phyloP scores from a whole-genome alignment of 2,329 filamentous ascomycete genomes.

The Scedosporium dehoogii region DNA sequence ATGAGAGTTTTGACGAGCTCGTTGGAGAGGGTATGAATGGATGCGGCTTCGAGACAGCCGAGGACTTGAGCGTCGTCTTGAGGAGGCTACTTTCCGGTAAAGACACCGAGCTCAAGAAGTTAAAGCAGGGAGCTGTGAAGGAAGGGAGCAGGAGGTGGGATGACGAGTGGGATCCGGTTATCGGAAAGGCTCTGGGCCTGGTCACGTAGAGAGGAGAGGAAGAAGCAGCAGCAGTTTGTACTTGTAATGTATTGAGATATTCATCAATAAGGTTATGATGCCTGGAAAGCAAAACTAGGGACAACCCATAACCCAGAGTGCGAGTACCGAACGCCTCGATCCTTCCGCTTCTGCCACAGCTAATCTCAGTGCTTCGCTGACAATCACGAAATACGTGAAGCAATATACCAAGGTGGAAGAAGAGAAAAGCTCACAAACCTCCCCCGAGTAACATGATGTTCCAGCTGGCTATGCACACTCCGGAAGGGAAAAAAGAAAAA shows the following conservation, averaged over 20 bases:
- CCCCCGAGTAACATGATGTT: background rate
- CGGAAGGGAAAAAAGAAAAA: background rate
- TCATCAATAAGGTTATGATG: background rate
- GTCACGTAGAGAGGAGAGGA: constrained; percentile 5
- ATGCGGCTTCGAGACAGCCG: constrained; percentile 65
- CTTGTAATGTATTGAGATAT: constrained; percentile 2
- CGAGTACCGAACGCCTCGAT: background rate
- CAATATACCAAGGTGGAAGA: constrained; percentile 2
- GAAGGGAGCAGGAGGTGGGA: constrained; percentile 80
- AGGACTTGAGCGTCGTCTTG: constrained; percentile 55
- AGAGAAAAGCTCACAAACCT: background rate
- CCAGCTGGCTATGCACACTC: background rate
- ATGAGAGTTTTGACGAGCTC: constrained; percentile 85
- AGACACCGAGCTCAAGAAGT: constrained; percentile 40
- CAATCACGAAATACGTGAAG: background rate
- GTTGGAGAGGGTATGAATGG: constrained; percentile 82
- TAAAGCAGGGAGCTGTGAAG: constrained; percentile 60
- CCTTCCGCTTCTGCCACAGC: background rate
- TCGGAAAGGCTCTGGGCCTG: constrained; percentile 59
- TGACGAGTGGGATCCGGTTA: constrained; percentile 82
- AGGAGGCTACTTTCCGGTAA: constrained; percentile 47
- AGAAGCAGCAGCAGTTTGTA: background rate
- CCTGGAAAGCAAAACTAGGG: no score
- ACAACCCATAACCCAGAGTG: background rate
- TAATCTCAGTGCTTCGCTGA: background rate